A percentile compares a stretch with the other conserved stretches of the same genome.
phyloP scores from a whole-genome alignment of 257 asterid species.

The Sherardia arvensis region DNA sequence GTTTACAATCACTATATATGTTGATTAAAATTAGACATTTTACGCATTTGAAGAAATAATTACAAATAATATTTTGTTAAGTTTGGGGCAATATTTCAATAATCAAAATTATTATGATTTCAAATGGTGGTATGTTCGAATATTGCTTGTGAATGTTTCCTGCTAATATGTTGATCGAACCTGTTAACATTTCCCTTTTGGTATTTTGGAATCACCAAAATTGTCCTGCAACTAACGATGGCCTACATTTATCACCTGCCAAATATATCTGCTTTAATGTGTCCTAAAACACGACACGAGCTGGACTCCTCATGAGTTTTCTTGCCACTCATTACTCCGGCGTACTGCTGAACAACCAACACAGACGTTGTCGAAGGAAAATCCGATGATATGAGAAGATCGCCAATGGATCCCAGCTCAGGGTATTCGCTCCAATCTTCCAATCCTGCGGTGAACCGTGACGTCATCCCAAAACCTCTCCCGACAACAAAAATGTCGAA shows the following conservation, averaged over 20 bases:
- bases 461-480: slow-evolving; percentile 15
- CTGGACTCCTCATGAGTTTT: background rate
- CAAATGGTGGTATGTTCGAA: too few species aligned
- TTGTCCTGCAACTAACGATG: too few species aligned
- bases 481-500: slow-evolving; percentile 20
- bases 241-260: background rate
- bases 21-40: too few species aligned
- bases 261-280: background rate
- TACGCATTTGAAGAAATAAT: too few species aligned
- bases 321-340: background rate
- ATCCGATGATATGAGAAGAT: slow-evolving; percentile 21
- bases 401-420: slow-evolving; percentile 22
- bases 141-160: too few species aligned
- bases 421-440: slow-evolving; percentile 28
- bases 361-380: slow-evolving; percentile 18
- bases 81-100: too few species aligned
- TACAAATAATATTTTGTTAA: too few species aligned
- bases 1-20: too few species aligned
- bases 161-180: too few species aligned
- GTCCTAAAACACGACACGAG: background rate
- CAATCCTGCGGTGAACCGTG: slow-evolving; percentile 21
- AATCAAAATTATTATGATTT: too few species aligned
- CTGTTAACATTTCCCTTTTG: too few species aligned
- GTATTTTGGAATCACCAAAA: too few species aligned
- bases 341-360: slow-evolving; percentile 21